phyloP scores from a whole-genome alignment of 768 basidiomycete genomes.

The Trametes cinnabarina region DNA sequence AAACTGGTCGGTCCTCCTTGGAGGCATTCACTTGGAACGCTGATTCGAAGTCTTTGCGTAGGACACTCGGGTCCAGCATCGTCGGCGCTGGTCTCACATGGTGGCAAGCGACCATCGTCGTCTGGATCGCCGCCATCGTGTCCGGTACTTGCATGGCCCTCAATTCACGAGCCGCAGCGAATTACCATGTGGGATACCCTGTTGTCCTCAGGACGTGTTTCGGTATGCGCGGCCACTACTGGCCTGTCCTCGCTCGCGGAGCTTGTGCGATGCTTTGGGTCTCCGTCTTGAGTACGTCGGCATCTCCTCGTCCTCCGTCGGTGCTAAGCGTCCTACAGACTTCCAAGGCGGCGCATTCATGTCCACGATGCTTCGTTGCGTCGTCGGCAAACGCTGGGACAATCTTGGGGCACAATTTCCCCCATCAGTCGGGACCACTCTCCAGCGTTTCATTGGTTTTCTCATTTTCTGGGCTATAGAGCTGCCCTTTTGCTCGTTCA shows the following conservation, averaged over 20 bases:
- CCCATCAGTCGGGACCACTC: slow-evolving; percentile 16
- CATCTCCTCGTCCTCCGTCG: too few species aligned
- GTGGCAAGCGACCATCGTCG: slow-evolving; percentile 22
- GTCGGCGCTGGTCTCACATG: slow-evolving; percentile 19
- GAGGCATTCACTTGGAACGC: background rate
- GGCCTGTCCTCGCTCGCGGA: slow-evolving; percentile 20
- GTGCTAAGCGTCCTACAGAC: background rate
- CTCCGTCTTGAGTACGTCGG: slow-evolving; percentile 13
- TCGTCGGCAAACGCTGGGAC: slow-evolving; percentile 18
- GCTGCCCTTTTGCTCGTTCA: slow-evolving; percentile 19
- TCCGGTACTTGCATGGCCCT: slow-evolving; percentile 19
- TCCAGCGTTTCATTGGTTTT: slow-evolving; percentile 21
- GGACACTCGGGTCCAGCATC: slow-evolving; percentile 21
- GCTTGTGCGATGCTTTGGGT: slow-evolving; percentile 21
- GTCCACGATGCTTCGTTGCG: slow-evolving; percentile 20
- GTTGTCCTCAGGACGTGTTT: slow-evolving; percentile 21
- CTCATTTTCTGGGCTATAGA: slow-evolving; percentile 20
- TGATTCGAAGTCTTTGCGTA: too few species aligned
- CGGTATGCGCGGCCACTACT: slow-evolving; percentile 23
- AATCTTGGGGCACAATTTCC: slow-evolving; percentile 14
- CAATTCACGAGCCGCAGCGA: slow-evolving; percentile 20
- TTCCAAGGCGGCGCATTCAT: slow-evolving; percentile 19
- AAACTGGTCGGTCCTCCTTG: slow-evolving; percentile 16
- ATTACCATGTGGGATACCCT: slow-evolving; percentile 23
- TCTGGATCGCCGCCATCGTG: slow-evolving; percentile 21